phyloP scores from a whole-genome alignment of 1,284 basidiomycete species.

The Puccinia horiana region DNA sequence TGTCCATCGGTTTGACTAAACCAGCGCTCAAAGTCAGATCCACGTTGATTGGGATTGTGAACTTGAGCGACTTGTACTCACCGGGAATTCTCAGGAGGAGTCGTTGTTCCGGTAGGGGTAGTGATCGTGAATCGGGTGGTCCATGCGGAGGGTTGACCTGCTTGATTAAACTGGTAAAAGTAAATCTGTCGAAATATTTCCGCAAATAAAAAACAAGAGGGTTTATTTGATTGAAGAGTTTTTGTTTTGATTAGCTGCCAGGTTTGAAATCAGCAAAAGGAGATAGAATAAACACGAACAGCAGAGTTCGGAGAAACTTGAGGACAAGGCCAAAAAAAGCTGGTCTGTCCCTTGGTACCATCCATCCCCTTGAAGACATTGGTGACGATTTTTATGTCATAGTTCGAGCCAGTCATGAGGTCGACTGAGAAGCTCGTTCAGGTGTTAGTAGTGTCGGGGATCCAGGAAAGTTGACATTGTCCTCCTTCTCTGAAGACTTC shows the following conservation, averaged over 20 bases:
- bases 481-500: background rate
- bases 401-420: slow-evolving; percentile 76
- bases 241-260: too few relatives aligned
- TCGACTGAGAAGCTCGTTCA: slow-evolving; percentile 73
- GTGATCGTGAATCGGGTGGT: slow-evolving; percentile 79
- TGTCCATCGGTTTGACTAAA: slow-evolving; percentile 66
- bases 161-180: slow-evolving; percentile 57
- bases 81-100: slow-evolving; percentile 59
- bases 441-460: background rate
- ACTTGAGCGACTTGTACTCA: background rate
- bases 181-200: slow-evolving; percentile 20
- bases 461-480: slow-evolving; percentile 12
- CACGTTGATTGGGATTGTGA: background rate
- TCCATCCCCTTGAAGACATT: slow-evolving; percentile 67
- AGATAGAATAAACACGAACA: slow-evolving; percentile 62
- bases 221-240: too few relatives aligned
- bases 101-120: slow-evolving; percentile 62
- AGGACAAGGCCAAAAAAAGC: slow-evolving; percentile 69
- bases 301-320: slow-evolving; percentile 70
- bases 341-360: slow-evolving; percentile 63
- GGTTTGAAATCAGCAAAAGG: background rate
- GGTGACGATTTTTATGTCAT: slow-evolving; percentile 69
- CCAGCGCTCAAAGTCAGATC: too few relatives aligned
- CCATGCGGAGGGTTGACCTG: slow-evolving; percentile 64
- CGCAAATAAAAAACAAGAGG: background rate